Percentiles rank a stretch among this genome's conserved stretches.
These are phyloP conservation scores for Chlorella sp. DNA, from an alignment of 139 green algal genomes.

Conservation along the genomic window DNA sequence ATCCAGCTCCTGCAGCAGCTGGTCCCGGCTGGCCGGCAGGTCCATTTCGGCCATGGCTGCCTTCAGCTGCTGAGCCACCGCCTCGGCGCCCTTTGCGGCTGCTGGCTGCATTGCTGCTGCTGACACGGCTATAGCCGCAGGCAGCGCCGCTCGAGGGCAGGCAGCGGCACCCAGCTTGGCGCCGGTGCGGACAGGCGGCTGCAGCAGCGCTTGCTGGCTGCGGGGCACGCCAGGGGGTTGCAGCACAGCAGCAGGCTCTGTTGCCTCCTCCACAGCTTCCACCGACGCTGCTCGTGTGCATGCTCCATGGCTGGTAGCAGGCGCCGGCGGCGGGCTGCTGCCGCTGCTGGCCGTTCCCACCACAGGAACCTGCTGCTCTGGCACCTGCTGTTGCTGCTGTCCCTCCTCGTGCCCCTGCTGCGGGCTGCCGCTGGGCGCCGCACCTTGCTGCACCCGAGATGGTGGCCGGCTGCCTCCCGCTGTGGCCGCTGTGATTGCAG, in stretches of 20 bases:
- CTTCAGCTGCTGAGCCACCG: not conserved
- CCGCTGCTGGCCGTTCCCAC: not conserved
- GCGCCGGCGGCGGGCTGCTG: not conserved
- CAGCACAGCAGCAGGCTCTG: no score
- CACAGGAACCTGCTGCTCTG: no score
- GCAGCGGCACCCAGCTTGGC: no score
- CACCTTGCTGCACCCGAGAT: not conserved
- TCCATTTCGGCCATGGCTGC: not conserved
- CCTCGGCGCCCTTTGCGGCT: not conserved
- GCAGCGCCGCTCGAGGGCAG: not conserved
- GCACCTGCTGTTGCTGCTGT: not conserved
- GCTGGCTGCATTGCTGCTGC: not conserved
- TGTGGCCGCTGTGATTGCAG: not conserved
- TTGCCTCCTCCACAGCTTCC: no score
- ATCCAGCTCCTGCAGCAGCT: slow-evolving; percentile 23
- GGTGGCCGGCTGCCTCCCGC: not conserved
- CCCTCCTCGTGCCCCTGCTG: not conserved
- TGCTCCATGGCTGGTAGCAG: not conserved
- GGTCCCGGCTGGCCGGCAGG: not conserved
- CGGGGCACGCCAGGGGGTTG: not conserved
- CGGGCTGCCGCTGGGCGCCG: not conserved
- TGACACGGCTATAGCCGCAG: not conserved
- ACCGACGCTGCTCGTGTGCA: no score
- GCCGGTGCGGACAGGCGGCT: not conserved
- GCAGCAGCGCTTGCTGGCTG: not conserved